Conservation (phyloP, 1,284 basidiomycete genomes). For the Thelephora terrestris region DNA sequence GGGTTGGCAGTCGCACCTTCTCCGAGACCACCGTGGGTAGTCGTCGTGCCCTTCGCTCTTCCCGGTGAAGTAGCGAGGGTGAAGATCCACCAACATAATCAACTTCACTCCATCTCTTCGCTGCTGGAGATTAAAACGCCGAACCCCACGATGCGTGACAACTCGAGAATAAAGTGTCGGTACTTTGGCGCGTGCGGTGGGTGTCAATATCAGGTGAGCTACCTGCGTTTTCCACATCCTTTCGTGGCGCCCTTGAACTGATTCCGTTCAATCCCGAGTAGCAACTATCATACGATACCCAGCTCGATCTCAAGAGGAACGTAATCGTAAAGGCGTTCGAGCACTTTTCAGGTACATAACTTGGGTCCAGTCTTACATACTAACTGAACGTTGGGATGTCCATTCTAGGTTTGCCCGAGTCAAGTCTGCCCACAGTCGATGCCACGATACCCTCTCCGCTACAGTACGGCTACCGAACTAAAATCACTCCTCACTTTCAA, state of each 20-base stretch:
- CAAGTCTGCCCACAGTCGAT: conserved; percentile 56
- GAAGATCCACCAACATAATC: conserved; percentile 55
- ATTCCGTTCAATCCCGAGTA: conserved; percentile 23
- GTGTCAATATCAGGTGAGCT: conserved; percentile 64
- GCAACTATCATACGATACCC: conserved; percentile 84
- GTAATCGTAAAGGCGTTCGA: conserved; percentile 84
- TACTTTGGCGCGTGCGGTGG: conserved; percentile 82
- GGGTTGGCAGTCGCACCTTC: conserved; percentile 51
- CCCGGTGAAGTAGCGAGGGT: conserved; percentile 73
- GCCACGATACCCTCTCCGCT: conserved; percentile 81
- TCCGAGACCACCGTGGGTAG: conserved; percentile 55
- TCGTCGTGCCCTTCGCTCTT: conserved; percentile 75
- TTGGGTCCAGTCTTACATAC: conserved; percentile 1
- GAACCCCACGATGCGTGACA: conserved; percentile 57
- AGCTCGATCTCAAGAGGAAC: conserved; percentile 78
- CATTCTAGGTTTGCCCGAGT: conserved; percentile 40
- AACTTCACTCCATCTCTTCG: conserved; percentile 70
- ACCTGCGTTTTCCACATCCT: neutral
- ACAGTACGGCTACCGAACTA: conserved; percentile 91
- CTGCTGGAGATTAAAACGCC: conserved; percentile 62
- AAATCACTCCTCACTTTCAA: conserved; percentile 96
- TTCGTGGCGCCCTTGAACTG: neutral
- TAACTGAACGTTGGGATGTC: neutral
- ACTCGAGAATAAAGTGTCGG: conserved; percentile 58
- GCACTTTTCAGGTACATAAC: conserved; percentile 58